Evolutionary conservation across 1,139 yeast genomes (phyloP).

Genomic region (Yamadazyma epiphylla): DNA sequence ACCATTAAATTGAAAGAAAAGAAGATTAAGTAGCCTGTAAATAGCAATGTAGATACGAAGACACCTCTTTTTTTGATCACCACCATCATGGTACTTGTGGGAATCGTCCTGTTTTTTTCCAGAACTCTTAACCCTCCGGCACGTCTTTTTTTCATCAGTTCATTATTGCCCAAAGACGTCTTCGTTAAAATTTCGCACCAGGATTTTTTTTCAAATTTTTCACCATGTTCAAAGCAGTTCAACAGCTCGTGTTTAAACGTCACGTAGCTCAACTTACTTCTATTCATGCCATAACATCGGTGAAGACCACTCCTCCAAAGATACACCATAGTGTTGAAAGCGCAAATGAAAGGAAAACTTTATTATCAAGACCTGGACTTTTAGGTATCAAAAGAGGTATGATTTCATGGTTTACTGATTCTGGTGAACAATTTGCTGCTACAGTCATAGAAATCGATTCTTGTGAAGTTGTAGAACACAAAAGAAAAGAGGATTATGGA

Average conservation of each 20-base stretch:
- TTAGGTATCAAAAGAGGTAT: conserved; percentile 84
- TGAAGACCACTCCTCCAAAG: conserved; percentile 38
- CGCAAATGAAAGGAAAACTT: conserved; percentile 60
- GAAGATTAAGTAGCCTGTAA: conserved; percentile 67
- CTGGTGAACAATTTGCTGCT: conserved; percentile 70
- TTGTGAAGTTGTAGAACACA: conserved; percentile 77
- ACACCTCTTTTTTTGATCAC: neutral
- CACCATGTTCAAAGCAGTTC: neutral
- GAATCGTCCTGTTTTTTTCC: no score
- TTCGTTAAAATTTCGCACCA: neutral
- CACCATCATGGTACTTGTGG: no score
- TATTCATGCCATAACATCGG: conserved; percentile 49
- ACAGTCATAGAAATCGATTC: conserved; percentile 87
- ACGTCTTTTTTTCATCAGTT: no score
- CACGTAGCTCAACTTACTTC: conserved; percentile 51
- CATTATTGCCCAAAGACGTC: no score
- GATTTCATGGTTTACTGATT: conserved; percentile 74
- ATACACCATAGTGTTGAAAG: conserved; percentile 54
- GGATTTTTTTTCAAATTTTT: neutral
- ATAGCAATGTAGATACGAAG: neutral
- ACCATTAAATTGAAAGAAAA: conserved; percentile 86
- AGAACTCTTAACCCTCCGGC: no score
- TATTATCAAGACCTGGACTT: conserved; percentile 77
- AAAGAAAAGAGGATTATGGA: conserved; percentile 68
- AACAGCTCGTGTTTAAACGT: conserved; percentile 14